These are phyloP conservation scores for Sarocladium brachiariae DNA, from an alignment of 2,329 filamentous ascomycete genomes.

Conservation along the genomic window DNA sequence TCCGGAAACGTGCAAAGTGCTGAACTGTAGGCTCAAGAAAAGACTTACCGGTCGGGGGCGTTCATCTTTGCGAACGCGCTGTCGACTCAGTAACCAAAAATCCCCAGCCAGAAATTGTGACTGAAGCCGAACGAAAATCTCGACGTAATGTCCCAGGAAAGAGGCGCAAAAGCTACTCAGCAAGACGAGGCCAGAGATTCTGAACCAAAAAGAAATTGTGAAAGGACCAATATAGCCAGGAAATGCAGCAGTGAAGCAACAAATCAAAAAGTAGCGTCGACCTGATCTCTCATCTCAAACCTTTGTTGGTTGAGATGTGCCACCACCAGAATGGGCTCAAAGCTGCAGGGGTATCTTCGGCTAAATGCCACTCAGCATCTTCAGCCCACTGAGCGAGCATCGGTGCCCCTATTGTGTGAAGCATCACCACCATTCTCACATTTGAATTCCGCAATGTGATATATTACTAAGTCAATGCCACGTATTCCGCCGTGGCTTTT, in stretches of 20 bases:
- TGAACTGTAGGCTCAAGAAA: neutral
- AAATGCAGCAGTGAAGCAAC: neutral
- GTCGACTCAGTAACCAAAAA: neutral
- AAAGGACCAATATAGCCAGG: too few relatives aligned
- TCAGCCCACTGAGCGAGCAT: neutral
- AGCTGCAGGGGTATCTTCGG: neutral
- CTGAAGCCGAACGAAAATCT: neutral
- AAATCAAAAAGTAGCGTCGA: neutral
- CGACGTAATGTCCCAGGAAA: neutral
- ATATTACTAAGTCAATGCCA: conserved; percentile 41
- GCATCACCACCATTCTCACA: neutral
- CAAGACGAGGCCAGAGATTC: neutral
- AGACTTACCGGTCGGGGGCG: conserved; percentile 47
- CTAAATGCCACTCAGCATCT: neutral
- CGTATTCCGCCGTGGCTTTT: conserved; percentile 54
- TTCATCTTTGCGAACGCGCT: conserved; percentile 36
- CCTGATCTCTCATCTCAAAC: neutral
- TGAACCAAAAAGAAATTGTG: neutral
- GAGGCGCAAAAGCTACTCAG: neutral
- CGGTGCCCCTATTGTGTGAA: neutral
- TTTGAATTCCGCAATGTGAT: neutral
- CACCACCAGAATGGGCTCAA: neutral
- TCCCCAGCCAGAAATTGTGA: neutral
- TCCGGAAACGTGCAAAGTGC: too few relatives aligned
- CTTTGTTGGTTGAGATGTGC: neutral